These are phyloP conservation scores for Mikania micrantha DNA, from an alignment of 129 eudicot species.

Conservation along the genomic window DNA sequence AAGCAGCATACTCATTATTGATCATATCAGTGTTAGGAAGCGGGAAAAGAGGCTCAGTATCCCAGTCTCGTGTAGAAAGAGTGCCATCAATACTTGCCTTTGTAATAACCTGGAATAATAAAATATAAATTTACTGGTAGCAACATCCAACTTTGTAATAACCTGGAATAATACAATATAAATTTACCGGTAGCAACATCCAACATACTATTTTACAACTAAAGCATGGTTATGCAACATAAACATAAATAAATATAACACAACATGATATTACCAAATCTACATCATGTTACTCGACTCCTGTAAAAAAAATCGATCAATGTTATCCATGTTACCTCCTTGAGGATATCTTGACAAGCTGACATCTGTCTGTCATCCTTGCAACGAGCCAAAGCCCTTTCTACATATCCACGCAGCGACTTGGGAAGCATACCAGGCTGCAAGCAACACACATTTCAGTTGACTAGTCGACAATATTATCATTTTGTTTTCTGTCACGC, in stretches of 20 bases:
- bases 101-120: constrained; percentile 55
- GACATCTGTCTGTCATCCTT: constrained; percentile 75
- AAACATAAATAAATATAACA: constrained; percentile 2
- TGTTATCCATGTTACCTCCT: constrained; percentile 51
- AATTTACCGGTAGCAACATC: neutral
- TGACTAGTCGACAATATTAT: neutral
- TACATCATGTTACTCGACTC: neutral
- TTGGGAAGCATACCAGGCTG: constrained; percentile 84
- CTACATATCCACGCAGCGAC: constrained; percentile 94
- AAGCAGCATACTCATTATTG: constrained; percentile 42
- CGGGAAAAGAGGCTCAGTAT: constrained; percentile 85
- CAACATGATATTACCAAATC: neutral
- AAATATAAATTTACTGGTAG: neutral
- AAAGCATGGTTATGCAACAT: neutral
- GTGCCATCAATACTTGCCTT: constrained; percentile 88
- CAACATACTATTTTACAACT: neutral
- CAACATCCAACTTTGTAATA: constrained; percentile 51
- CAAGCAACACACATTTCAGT: constrained; percentile 17
- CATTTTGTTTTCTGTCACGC: too few species aligned
- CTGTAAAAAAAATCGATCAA: neutral
- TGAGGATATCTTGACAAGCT: constrained; percentile 80
- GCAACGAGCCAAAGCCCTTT: constrained; percentile 98
- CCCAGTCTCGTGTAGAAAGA: constrained; percentile 84
- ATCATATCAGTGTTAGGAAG: constrained; percentile 43
- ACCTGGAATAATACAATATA: constrained; percentile 31